These are phyloP conservation scores for Plantago elongata DNA, from an alignment of 257 asterid genomes.

Conservation along the genomic window DNA sequence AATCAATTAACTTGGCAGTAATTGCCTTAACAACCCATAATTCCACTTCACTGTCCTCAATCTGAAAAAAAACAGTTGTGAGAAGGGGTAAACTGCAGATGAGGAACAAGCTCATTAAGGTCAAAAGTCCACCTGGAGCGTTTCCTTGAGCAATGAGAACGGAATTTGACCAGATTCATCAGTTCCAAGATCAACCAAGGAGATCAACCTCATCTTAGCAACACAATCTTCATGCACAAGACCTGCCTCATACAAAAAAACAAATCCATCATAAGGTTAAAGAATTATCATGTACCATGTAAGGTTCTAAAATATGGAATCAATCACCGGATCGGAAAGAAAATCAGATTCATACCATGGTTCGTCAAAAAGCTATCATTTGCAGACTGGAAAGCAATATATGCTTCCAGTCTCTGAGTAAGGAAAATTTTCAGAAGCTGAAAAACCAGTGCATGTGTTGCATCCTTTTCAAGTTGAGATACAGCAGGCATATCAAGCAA, in stretches of 20 bases:
- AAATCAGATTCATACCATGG: conserved; percentile 42
- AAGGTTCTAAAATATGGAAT: neutral
- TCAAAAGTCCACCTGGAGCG: conserved; percentile 51
- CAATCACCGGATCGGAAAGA: neutral
- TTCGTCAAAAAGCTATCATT: conserved; percentile 46
- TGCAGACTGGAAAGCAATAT: conserved; percentile 64
- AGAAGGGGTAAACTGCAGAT: conserved; percentile 1
- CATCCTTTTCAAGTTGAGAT: conserved; percentile 80
- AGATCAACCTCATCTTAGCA: conserved; percentile 80
- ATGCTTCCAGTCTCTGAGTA: conserved; percentile 80
- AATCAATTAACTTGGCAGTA: conserved; percentile 69
- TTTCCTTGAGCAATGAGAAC: conserved; percentile 61
- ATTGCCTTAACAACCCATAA: conserved; percentile 89
- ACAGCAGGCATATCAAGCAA: conserved; percentile 80
- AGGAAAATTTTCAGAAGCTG: conserved; percentile 75
- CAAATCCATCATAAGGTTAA: conserved; percentile 17
- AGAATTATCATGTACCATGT: neutral
- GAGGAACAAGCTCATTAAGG: conserved; percentile 10
- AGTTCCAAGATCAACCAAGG: conserved; percentile 70
- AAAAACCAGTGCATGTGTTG: conserved; percentile 50
- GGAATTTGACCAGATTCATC: conserved; percentile 70
- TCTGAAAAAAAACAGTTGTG: conserved; percentile 31
- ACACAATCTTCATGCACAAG: conserved; percentile 85
- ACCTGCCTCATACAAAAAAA: conserved; percentile 40
- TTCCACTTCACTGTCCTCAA: conserved; percentile 77